These are phyloP conservation scores for Leccinum pseudoinsigne DNA, from an alignment of 1,284 basidiomycete species.

Conservation along the genomic window DNA sequence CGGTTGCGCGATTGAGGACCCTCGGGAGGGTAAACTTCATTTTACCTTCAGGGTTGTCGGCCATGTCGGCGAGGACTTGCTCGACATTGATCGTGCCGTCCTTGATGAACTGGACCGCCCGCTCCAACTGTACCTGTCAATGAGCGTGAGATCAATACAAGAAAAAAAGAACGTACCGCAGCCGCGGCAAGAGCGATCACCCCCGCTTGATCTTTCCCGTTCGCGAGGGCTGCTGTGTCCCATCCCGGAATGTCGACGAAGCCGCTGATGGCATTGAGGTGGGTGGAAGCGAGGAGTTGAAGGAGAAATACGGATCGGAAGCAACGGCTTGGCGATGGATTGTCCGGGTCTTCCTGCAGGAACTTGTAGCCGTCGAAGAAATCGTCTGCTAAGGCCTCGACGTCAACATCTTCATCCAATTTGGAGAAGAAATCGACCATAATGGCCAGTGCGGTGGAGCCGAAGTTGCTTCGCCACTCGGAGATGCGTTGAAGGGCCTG, in stretches of 20 bases:
- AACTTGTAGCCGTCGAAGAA: neutral
- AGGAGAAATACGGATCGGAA: neutral
- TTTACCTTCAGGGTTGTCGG: neutral
- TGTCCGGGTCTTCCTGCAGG: neutral
- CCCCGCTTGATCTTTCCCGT: neutral
- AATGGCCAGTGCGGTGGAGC: conserved; percentile 6
- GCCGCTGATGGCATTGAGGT: neutral
- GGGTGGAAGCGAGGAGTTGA: neutral
- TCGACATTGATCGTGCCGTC: neutral
- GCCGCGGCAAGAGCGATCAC: neutral
- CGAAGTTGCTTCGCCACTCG: conserved; percentile 12
- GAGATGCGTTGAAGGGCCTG: conserved; percentile 7
- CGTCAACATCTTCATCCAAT: neutral
- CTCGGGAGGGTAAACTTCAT: neutral
- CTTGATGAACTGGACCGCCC: neutral
- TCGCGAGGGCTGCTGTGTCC: neutral
- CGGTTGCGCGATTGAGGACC: neutral
- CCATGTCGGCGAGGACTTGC: neutral
- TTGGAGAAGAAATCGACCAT: conserved; percentile 9
- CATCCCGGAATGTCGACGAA: neutral
- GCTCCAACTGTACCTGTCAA: neutral
- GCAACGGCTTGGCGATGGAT: too few relatives aligned
- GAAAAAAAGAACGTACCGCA: neutral
- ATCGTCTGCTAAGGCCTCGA: neutral
- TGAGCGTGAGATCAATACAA: neutral